These are phyloP conservation scores for Fusarium nygamai DNA, from an alignment of 2,329 filamentous ascomycete species.

Conservation along the genomic window DNA sequence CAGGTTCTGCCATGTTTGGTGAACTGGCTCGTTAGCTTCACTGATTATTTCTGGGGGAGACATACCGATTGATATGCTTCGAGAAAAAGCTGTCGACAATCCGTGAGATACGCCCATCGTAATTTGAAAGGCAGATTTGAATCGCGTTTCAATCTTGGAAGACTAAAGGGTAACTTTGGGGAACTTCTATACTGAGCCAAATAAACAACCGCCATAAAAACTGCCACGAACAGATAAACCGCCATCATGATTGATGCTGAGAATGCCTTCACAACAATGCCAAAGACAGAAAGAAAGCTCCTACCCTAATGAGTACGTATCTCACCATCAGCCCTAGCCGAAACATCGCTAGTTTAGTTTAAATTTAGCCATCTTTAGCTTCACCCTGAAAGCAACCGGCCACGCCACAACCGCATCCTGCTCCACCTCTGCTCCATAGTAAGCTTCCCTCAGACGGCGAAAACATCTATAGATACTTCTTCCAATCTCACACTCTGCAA, in stretches of 20 bases:
- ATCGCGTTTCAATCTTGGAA: background rate
- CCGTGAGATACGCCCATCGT: constrained; percentile 40
- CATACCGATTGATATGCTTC: constrained; percentile 47
- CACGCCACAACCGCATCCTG: constrained; percentile 3
- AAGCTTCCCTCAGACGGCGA: background rate
- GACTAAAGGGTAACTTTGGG: background rate
- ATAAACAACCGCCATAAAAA: background rate
- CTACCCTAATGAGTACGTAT: background rate
- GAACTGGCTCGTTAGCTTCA: constrained; percentile 37
- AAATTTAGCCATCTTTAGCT: background rate
- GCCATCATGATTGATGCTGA: background rate
- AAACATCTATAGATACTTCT: constrained; percentile 9
- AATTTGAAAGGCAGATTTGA: constrained; percentile 11
- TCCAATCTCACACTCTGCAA: background rate
- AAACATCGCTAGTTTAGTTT: background rate
- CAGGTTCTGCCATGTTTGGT: constrained; percentile 53
- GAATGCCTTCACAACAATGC: background rate
- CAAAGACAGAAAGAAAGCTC: background rate
- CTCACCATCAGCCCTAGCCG: constrained; percentile 9
- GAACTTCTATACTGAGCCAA: background rate
- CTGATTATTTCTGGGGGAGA: accelerated
- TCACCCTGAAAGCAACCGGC: background rate
- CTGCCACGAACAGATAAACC: background rate
- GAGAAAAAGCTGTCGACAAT: constrained; percentile 44
- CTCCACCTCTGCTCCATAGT: background rate